Base-by-base conservation (phyloP, 169 alveolate genomes). In the Perkinsus olseni region DNA sequence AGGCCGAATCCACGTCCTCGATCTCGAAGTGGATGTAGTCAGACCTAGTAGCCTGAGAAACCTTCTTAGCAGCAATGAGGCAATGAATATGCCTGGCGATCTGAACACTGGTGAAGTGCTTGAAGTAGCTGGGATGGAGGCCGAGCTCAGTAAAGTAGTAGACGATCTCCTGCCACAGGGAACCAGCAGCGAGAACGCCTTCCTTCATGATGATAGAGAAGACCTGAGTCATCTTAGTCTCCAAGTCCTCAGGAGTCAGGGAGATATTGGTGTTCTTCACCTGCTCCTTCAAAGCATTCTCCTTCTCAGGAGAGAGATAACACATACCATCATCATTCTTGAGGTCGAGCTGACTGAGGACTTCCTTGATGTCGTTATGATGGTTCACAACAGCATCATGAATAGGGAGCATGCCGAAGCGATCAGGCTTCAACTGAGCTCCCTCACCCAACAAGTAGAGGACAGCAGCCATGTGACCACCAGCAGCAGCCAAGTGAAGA, bases 361-460 rank as follows among this genome's bases (percentile, higher is more conserved):
- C 50, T 11, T 40, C 50, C 50, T 40, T 40, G 50, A 40, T 40
- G 50, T 74, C 28, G 39, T 38, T 20, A 38, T 74, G 39, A 48
- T n/a, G 37, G 62, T 91, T n/a, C 51, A 11, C 38, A 0, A 28
- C 92, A 17, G 92, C 92, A 17, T 91, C 92, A 74, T 91, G 92
- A 74, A 91, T 91, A 21, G 92, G 92, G 39, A 91, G 92, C 92
- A 91, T 38, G 21, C 92, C 92, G 50, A 91, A 91, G 74, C 92
- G 92, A 74, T 91, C 92, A 28, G 74, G 74, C 92, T 91, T 38
- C 40, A 28, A 8, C 31, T 39, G 24, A 24, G 92, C 92, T 8
- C 92, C 92, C 36, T 39, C 50, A 40, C 50, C 92, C 51, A 91
- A 48, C 92, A 91, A 38, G 38, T 13, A 91, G 34, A 10, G 74